Base-by-base conservation (phyloP, 495 filamentous ascomycete genomes). In the Viridothelium virens region DNA sequence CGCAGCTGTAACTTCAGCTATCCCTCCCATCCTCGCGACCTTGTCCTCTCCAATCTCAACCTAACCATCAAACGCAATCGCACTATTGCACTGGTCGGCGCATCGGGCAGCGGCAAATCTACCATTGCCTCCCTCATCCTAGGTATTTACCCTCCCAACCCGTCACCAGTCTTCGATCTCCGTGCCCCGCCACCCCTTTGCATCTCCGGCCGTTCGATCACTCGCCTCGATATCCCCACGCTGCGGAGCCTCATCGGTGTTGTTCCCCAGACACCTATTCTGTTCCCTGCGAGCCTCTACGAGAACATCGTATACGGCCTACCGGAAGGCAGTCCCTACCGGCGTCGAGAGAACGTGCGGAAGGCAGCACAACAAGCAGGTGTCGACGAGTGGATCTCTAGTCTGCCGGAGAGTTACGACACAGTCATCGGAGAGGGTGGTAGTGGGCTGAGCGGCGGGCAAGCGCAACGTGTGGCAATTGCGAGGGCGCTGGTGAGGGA, bases 31-130 rank as follows among this genome's bases (percentile, higher is more conserved):
- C 81, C 82, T 0, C 74, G 70, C 3, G 76, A 82, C 1, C 67
- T 62, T 0, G 83, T 89, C 7, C 77, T 96, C 4, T 77, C 77
- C 12, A 74, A 83, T 56, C 72, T 95, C 56, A 85, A 78, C 46
- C 72, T 95, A n/a, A 75, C 69, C 1, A 82, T 96, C 65, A 66
- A 79, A 6, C 69, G 79, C 0, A 84, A 85, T 25, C 85, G 81
- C 0, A 87, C 82, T 66, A 89, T 85, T 2, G 91, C 90, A 3
- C 84, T 96, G 39, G 91, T 94, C 16, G 92, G 91, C 12, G 74
- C 83, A 3, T 96, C 92, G 0, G 95, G 95, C 0, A 89, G 85
- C 34, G 93, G 94, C 0, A 98, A 98, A 78, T 91, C 87, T 14
- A 97, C 95, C 1, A 83, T 97, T 50, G 84, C 87, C 1, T 86